These are phyloP conservation scores for Hyphopichia homilentoma DNA, from an alignment of 805 yeast genomes.

Conservation along the genomic window DNA sequence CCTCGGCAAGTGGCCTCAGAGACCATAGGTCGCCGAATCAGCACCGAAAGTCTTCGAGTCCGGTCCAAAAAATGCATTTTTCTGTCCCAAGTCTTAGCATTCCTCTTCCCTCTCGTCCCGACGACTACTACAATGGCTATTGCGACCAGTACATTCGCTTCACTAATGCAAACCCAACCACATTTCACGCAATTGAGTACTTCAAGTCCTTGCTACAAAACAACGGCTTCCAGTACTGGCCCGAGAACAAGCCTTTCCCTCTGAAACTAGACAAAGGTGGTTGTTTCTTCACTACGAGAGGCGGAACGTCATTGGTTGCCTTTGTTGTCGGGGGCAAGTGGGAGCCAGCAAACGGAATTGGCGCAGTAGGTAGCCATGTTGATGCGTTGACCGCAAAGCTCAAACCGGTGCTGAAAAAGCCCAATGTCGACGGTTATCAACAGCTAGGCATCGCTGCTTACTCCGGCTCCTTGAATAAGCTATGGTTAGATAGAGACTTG, in stretches of 20 bases:
- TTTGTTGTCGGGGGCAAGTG: constrained; percentile 36
- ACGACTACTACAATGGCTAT: constrained; percentile 11
- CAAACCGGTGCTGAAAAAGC: constrained; percentile 25
- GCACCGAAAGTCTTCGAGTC: too few species aligned
- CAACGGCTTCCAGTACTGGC: constrained; percentile 25
- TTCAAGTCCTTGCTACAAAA: constrained; percentile 18
- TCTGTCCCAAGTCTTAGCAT: too few species aligned
- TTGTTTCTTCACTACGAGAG: constrained; percentile 26
- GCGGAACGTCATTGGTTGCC: constrained; percentile 33
- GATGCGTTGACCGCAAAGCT: constrained; percentile 36
- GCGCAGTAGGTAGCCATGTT: constrained; percentile 29
- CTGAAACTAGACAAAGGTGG: constrained; percentile 9
- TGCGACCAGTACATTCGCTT: constrained; percentile 24
- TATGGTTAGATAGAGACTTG: constrained; percentile 42
- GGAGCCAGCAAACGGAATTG: constrained; percentile 26
- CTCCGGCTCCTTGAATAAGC: constrained; percentile 29
- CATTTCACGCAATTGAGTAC: constrained; percentile 30
- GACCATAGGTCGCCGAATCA: constrained; percentile 1
- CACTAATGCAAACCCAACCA: constrained; percentile 39
- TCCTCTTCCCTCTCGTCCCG: constrained; percentile 3
- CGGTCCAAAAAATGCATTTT: too few species aligned
- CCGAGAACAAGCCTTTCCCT: constrained; percentile 17
- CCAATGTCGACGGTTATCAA: constrained; percentile 28
- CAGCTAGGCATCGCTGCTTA: constrained; percentile 39
- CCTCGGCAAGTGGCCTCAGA: constrained; percentile 2